phyloP scores from a whole-genome alignment of 129 eudicot genomes.

The Escallonia herrerae region DNA sequence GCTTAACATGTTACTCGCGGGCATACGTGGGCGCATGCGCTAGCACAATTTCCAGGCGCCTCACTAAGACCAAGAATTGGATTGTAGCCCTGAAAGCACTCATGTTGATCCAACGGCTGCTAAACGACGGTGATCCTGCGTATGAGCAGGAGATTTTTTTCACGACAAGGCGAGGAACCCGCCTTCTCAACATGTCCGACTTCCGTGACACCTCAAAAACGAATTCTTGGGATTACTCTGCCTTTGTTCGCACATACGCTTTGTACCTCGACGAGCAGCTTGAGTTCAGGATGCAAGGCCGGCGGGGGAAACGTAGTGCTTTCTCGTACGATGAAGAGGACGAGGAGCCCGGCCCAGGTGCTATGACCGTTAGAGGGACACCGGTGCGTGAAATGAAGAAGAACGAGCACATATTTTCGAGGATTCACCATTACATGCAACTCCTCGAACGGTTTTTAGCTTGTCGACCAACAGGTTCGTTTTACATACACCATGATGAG shows the following conservation, averaged over 20 bases:
- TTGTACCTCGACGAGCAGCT: slow-evolving; percentile 78
- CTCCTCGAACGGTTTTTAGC: slow-evolving; percentile 75
- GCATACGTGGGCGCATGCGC: slow-evolving; percentile 55
- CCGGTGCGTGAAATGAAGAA: slow-evolving; percentile 41
- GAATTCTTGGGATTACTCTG: slow-evolving; percentile 83
- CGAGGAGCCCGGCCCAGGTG: slow-evolving; percentile 13
- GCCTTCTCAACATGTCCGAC: slow-evolving; percentile 80
- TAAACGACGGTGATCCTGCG: slow-evolving; percentile 59
- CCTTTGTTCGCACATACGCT: slow-evolving; percentile 72
- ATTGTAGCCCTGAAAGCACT: slow-evolving; percentile 76
- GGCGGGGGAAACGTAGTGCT: slow-evolving; percentile 34
- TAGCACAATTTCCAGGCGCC: slow-evolving; percentile 65
- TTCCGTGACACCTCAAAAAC: slow-evolving; percentile 54
- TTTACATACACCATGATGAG: background rate
- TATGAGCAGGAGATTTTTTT: slow-evolving; percentile 81
- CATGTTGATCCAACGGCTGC: slow-evolving; percentile 62
- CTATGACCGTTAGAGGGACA: slow-evolving; percentile 21
- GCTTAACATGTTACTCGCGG: slow-evolving; percentile 53
- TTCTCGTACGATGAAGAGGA: slow-evolving; percentile 31
- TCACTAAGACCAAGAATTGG: slow-evolving; percentile 84
- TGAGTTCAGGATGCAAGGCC: slow-evolving; percentile 74
- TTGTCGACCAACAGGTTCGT: slow-evolving; percentile 64
- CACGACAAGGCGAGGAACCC: slow-evolving; percentile 91
- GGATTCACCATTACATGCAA: slow-evolving; percentile 43
- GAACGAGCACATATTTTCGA: slow-evolving; percentile 33